A percentile compares a stretch with the other conserved stretches of the same genome.
Conservation (phyloP, 768 basidiomycete genomes). For the Lactarius sanguifluus region DNA sequence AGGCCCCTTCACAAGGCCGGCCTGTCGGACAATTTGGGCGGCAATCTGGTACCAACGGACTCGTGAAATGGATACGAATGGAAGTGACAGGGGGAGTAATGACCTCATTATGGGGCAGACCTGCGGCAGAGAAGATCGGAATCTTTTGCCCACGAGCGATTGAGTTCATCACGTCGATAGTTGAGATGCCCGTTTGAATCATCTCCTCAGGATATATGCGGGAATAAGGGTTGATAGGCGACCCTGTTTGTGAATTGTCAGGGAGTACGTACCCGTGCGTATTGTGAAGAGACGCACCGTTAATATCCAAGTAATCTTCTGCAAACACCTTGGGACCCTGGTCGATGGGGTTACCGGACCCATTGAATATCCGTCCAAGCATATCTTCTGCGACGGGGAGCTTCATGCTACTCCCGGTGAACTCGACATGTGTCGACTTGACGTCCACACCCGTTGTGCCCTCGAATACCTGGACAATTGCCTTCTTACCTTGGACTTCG, state of each 20-base stretch:
- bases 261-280: constrained; percentile 9
- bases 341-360: constrained; percentile 96
- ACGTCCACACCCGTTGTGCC: constrained; percentile 98
- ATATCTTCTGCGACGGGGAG: constrained; percentile 98
- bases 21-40: constrained; percentile 99
- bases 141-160: constrained; percentile 99
- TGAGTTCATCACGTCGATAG: constrained; percentile 97
- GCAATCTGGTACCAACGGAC: constrained; percentile 66
- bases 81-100: constrained; percentile 32
- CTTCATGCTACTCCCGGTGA: constrained; percentile 98
- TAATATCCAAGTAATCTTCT: constrained; percentile 98
- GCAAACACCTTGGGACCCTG: constrained; percentile 99
- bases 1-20: constrained; percentile 93
- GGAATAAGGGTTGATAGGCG: constrained; percentile 96
- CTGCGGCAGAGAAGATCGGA: constrained; percentile 98
- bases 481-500: constrained; percentile 98
- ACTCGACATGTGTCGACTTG: constrained; percentile 95
- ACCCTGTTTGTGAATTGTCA: constrained; percentile 52
- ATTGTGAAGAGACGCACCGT: constrained; percentile 58
- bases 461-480: constrained; percentile 99
- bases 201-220: constrained; percentile 99
- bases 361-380: constrained; percentile 99
- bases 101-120: constrained; percentile 98
- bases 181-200: constrained; percentile 99
- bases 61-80: constrained; percentile 12